Evolutionary conservation across 768 basidiomycete species (phyloP).

Genomic region (Thelephora aurantiotincta): DNA sequence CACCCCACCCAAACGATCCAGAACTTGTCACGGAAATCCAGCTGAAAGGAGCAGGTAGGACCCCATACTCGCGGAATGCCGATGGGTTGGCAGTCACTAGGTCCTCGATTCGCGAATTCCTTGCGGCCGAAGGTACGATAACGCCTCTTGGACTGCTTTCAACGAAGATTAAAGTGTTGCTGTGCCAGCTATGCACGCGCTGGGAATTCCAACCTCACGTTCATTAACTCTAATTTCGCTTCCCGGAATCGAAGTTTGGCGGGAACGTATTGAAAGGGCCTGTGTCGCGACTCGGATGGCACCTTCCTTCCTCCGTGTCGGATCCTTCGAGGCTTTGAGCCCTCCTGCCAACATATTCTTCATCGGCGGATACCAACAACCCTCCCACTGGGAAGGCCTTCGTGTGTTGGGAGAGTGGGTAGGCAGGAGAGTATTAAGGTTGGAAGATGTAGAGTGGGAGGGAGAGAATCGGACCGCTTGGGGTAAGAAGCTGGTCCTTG

Average conservation of each 20-base stretch:
- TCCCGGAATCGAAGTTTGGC: slow-evolving; percentile 55
- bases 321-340: slow-evolving; percentile 78
- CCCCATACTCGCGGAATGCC: slow-evolving; percentile 84
- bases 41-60: slow-evolving; percentile 88
- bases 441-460: slow-evolving; percentile 23
- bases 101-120: slow-evolving; percentile 86
- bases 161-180: background rate
- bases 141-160: slow-evolving; percentile 17
- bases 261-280: slow-evolving; percentile 63
- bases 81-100: slow-evolving; percentile 95
- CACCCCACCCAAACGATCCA: slow-evolving; percentile 48
- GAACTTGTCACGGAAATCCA: slow-evolving; percentile 68
- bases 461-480: slow-evolving; percentile 32
- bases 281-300: slow-evolving; percentile 72
- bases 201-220: slow-evolving; percentile 80
- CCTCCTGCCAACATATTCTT: slow-evolving; percentile 50
- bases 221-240: slow-evolving; percentile 69
- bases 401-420: slow-evolving; percentile 69
- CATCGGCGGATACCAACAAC: slow-evolving; percentile 71
- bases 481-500: slow-evolving; percentile 60
- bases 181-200: slow-evolving; percentile 50
- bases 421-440: slow-evolving; percentile 39
- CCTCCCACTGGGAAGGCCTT: slow-evolving; percentile 65
- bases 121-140: slow-evolving; percentile 73
- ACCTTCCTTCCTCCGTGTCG: slow-evolving; percentile 85